Evolutionary conservation across 179 eudicot genomes (phyloP), one percentile per base, ranked within the genome.

Genomic region (Amaranthus tricolor): DNA sequence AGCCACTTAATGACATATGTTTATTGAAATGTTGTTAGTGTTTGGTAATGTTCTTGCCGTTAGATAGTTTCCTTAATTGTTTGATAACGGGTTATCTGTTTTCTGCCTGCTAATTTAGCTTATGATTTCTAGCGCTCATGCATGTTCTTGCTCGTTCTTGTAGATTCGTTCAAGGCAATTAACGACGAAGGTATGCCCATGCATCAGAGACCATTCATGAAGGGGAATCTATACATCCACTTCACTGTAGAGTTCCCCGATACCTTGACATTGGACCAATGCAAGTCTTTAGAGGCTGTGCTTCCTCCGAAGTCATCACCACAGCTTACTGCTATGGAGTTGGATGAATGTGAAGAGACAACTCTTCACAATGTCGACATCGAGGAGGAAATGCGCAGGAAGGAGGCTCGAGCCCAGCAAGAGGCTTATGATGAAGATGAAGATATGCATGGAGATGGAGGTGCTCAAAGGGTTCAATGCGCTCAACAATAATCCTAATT

Each of bases 401-500:
- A 82, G 79, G 74, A 83, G 80, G 85, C 83, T 6, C 84, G 76
- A 14, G 70, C 66, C 44, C 82, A 86, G 24, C 88, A 87, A 70
- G 88, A 87, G 77, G 90, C 90, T 4, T 87, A 87, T 40, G 88
- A 87, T 43, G 90, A 87, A 71, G 87, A 86, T 72, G 89, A 86
- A 1, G 90, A 87, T 48, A 82, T 85, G 85, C 85, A 71, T 19
- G 88, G 86, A 6, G 90, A 71, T 19, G 88, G 86, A 6, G 90
- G 90, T 17, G 85, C 78, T 13, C 86, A 83, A 78, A 79, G 90
- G 74, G 90, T 85, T 54, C 88, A 87, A 75, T 87, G 90, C 43
- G 85, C 90, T 43, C 88, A 87, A 65, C 90, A 87, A 55, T 87
- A 68, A 80, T 73, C 53, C 20, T 6, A 44, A 15, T 16, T 19